phyloP scores from a whole-genome alignment of 495 filamentous ascomycete species.

The Rusavskia elegans region DNA sequence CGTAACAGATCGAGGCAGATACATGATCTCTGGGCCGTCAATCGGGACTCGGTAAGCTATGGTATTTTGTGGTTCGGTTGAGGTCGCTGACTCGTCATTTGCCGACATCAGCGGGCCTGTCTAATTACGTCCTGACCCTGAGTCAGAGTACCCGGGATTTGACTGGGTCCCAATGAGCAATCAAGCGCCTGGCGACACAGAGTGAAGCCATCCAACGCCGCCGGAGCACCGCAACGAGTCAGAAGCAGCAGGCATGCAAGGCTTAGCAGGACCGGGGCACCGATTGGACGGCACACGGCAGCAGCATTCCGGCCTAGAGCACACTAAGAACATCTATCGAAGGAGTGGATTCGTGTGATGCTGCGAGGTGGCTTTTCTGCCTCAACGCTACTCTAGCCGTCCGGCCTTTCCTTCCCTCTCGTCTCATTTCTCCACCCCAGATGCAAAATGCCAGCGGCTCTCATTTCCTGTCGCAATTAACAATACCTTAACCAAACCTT shows the following conservation, averaged over 20 bases:
- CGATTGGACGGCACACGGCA: background rate
- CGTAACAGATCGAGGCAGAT: too few species aligned
- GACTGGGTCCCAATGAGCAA: background rate
- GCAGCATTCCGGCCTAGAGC: background rate
- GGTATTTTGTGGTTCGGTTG: too few species aligned
- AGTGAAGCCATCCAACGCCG: background rate
- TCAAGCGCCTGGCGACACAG: background rate
- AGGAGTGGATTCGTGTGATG: background rate
- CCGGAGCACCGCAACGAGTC: background rate
- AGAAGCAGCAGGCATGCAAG: background rate
- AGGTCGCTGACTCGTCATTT: too few species aligned
- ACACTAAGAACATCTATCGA: background rate
- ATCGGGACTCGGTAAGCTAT: too few species aligned
- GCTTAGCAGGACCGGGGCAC: background rate
- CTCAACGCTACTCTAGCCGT: background rate
- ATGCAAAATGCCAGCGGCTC: background rate
- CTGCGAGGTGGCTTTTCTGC: background rate
- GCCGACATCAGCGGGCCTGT: too few species aligned
- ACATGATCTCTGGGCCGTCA: too few species aligned
- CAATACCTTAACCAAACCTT: slow-evolving; percentile 1
- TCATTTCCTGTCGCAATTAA: background rate
- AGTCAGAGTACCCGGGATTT: background rate
- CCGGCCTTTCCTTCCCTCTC: background rate
- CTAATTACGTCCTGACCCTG: too few species aligned
- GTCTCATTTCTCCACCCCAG: background rate